Evolutionary conservation across 768 basidiomycete genomes (phyloP).

Genomic region (Leccinum broughii): DNA sequence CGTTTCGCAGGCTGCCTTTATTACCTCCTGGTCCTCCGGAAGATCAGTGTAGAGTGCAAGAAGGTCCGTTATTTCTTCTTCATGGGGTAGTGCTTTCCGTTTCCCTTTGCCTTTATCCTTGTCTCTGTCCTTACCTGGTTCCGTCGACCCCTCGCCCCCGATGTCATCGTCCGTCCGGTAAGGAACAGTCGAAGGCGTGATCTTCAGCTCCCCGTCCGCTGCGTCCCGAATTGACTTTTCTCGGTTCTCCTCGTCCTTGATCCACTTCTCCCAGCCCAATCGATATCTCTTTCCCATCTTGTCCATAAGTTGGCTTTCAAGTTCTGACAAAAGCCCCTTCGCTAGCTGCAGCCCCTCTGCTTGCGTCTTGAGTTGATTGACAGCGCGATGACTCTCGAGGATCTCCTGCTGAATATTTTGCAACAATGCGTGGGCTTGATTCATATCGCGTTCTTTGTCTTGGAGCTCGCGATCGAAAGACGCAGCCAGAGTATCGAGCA

Average conservation of each 20-base stretch:
- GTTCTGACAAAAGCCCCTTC: slow-evolving; percentile 53
- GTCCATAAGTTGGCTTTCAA: slow-evolving; percentile 64
- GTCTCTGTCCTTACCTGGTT: slow-evolving; percentile 39
- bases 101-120: slow-evolving; percentile 56
- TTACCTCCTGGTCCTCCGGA: slow-evolving; percentile 55
- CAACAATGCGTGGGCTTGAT: slow-evolving; percentile 85
- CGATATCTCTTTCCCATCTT: slow-evolving; percentile 85
- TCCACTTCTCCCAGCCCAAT: slow-evolving; percentile 92
- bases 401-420: slow-evolving; percentile 89
- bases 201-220: slow-evolving; percentile 54
- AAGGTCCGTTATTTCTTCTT: slow-evolving; percentile 68
- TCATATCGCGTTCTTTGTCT: slow-evolving; percentile 89
- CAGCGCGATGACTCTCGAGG: slow-evolving; percentile 76
- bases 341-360: slow-evolving; percentile 65
- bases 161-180: slow-evolving; percentile 49
- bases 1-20: slow-evolving; percentile 55
- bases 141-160: slow-evolving; percentile 40
- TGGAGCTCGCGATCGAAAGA: slow-evolving; percentile 91
- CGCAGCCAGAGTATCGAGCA: slow-evolving; percentile 85
- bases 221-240: slow-evolving; percentile 68
- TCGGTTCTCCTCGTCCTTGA: slow-evolving; percentile 78
- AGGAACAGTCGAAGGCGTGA: slow-evolving; percentile 45
- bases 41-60: slow-evolving; percentile 55
- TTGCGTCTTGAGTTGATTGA: slow-evolving; percentile 66
- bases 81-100: slow-evolving; percentile 46